phyloP scores from a whole-genome alignment of 192 early-diverging fungal genomes.

The Allomyces macrogynus region DNA sequence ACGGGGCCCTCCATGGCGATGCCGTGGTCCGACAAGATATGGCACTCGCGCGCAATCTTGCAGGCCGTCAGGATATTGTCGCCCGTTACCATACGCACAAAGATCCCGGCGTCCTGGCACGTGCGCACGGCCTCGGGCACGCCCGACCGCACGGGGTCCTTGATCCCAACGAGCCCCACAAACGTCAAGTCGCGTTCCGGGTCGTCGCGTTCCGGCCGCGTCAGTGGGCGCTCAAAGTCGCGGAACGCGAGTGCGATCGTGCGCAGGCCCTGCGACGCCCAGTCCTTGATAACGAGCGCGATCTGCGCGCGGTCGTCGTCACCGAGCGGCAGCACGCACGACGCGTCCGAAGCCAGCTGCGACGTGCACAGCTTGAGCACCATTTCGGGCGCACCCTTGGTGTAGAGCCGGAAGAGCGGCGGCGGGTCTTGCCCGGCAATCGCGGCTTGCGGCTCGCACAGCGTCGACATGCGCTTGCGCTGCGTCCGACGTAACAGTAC shows the following conservation, averaged over 20 bases:
- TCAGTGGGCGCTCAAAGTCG: conserved; percentile 19
- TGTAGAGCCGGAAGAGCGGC: conserved; percentile 22
- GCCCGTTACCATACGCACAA: conserved; percentile 36
- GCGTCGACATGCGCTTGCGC: conserved; percentile 34
- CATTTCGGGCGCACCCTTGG: conserved; percentile 39
- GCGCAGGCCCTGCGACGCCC: conserved; percentile 33
- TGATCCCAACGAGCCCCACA: conserved; percentile 31
- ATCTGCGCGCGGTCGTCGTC: conserved; percentile 11
- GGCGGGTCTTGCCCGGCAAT: conserved; percentile 1
- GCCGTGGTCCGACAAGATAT: conserved; percentile 27
- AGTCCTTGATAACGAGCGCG: conserved; percentile 23
- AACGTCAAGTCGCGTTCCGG: conserved; percentile 29
- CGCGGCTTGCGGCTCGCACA: conserved; percentile 12
- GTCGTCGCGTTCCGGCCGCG: conserved; percentile 15
- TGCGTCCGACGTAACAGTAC: conserved; percentile 31
- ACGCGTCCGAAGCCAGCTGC: conserved; percentile 15
- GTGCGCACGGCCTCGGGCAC: conserved; percentile 26
- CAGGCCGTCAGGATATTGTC: conserved; percentile 38
- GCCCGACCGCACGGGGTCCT: conserved; percentile 35
- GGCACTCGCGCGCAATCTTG: conserved; percentile 34
- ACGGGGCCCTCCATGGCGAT: conserved; percentile 36
- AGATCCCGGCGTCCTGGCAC: conserved; percentile 31
- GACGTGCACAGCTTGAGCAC: conserved; percentile 27
- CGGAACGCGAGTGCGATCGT: conserved; percentile 30
- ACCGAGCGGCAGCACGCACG: conserved; percentile 7